A percentile compares a stretch with the other conserved stretches of the same genome.
phyloP scores from a whole-genome alignment of 139 green algal genomes.

The Raphidocelis subcapitata region DNA sequence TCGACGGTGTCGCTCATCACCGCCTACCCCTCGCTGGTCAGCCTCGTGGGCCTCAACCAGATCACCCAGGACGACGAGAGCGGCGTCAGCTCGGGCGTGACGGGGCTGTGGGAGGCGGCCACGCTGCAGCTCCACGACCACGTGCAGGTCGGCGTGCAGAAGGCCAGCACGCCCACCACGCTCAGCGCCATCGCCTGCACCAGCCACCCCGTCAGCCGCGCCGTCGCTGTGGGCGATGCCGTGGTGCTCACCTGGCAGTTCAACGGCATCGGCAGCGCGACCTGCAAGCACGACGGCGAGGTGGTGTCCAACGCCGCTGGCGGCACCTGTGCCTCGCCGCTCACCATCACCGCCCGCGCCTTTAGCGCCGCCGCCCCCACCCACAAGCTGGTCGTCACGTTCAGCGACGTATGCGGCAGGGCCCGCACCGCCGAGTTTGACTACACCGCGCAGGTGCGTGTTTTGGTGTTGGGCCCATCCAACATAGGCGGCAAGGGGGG shows the following conservation, averaged over 20 bases:
- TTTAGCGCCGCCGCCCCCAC: neutral
- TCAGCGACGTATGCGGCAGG: slow-evolving; percentile 19
- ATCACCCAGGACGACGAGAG: neutral
- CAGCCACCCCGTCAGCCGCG: slow-evolving; percentile 13
- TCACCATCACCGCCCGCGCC: slow-evolving; percentile 1
- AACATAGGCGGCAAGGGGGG: too few relatives aligned
- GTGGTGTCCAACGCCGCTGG: neutral
- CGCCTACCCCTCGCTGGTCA: neutral
- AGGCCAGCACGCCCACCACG: neutral
- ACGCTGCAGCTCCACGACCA: neutral
- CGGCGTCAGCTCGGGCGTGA: neutral
- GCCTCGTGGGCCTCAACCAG: neutral
- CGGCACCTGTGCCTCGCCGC: neutral
- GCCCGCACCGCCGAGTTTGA: slow-evolving; percentile 9
- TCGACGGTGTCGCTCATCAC: neutral
- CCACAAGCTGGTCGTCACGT: slow-evolving; percentile 15
- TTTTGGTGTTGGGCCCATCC: too few relatives aligned
- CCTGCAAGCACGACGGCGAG: slow-evolving; percentile 3
- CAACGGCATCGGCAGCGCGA: neutral
- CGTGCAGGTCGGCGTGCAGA: neutral
- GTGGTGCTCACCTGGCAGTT: slow-evolving; percentile 1
- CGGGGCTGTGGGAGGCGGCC: neutral
- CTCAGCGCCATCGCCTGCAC: neutral
- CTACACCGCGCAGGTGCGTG: slow-evolving; percentile 16
- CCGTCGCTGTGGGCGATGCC: neutral